Conservation (phyloP, 306 rosid species). For the Herpetospermum pedunculosum region DNA sequence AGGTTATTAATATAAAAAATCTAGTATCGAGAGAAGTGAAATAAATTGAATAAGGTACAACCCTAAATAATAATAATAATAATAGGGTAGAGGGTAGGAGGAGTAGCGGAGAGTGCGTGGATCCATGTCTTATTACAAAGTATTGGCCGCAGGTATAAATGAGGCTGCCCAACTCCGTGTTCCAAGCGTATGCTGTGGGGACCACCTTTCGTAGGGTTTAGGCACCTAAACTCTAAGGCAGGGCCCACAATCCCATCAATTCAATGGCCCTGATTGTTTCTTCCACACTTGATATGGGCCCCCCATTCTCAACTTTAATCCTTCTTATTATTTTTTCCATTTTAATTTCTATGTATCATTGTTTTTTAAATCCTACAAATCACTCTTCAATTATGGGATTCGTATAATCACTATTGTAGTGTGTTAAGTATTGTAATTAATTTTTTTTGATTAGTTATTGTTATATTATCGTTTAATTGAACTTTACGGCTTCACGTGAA, state of each 20-base stretch:
- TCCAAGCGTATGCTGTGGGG: not conserved
- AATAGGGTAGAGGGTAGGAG: not conserved
- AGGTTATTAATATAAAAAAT: too few relatives aligned
- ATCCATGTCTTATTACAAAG: not conserved
- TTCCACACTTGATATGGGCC: not conserved
- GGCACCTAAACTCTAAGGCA: not conserved
- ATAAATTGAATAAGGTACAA: too few relatives aligned
- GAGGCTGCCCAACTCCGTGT: not conserved
- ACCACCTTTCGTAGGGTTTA: not conserved
- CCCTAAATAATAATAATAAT: too few relatives aligned
- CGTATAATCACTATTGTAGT: too few relatives aligned
- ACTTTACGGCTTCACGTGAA: too few relatives aligned
- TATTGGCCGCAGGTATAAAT: not conserved
- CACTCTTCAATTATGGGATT: too few relatives aligned
- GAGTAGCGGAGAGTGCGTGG: not conserved
- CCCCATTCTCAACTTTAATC: not conserved
- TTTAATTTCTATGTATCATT: too few relatives aligned
- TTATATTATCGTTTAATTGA: too few relatives aligned
- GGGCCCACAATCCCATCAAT: not conserved
- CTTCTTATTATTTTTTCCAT: not conserved
- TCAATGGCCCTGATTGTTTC: not conserved
- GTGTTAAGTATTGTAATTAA: too few relatives aligned
- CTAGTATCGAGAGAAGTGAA: too few relatives aligned
- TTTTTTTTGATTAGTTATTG: too few relatives aligned
- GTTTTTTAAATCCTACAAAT: too few relatives aligned